These are phyloP conservation scores for Jatropha multifida DNA, from an alignment of 441 rosid genomes.

Conservation along the genomic window DNA sequence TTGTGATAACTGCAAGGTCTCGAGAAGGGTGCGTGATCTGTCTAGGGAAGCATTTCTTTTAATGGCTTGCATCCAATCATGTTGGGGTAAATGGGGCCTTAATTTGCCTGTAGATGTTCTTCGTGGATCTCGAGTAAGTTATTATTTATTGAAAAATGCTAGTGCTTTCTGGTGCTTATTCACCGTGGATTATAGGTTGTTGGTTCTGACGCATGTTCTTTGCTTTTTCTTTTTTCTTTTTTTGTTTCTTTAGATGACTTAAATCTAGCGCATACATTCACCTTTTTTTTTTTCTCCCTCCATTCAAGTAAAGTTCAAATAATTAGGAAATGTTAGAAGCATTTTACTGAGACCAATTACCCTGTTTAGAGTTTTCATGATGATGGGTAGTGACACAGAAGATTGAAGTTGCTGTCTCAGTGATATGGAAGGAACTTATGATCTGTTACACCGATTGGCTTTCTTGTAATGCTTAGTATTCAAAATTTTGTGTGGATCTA, in stretches of 20 bases:
- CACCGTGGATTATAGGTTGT: not conserved
- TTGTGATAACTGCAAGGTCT: conserved; percentile 47
- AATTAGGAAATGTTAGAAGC: not conserved
- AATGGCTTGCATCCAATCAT: conserved; percentile 41
- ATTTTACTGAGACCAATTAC: not conserved
- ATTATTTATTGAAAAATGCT: conserved; percentile 6
- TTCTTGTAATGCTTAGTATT: not conserved
- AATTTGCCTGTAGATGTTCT: conserved; percentile 50
- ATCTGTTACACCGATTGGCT: not conserved
- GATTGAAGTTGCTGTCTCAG: conserved; percentile 7
- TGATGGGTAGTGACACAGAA: not conserved
- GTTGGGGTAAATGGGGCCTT: conserved; percentile 50
- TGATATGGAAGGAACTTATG: not conserved
- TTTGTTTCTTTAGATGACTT: not conserved
- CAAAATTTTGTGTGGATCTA: not conserved
- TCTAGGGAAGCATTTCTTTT: conserved; percentile 49
- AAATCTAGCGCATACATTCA: not conserved
- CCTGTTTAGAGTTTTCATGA: not conserved
- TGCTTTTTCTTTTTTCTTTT: not conserved
- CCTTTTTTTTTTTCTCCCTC: not conserved
- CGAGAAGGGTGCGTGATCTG: conserved; percentile 42
- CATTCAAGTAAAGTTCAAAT: not conserved
- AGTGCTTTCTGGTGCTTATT: conserved; percentile 11
- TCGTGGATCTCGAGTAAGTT: conserved; percentile 55
- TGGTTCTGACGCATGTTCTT: not conserved